Evolutionary conservation across 139 green algal species (phyloP), one percentile per base, ranked within the genome.

Genomic region (Haematococcus lacustris): DNA sequence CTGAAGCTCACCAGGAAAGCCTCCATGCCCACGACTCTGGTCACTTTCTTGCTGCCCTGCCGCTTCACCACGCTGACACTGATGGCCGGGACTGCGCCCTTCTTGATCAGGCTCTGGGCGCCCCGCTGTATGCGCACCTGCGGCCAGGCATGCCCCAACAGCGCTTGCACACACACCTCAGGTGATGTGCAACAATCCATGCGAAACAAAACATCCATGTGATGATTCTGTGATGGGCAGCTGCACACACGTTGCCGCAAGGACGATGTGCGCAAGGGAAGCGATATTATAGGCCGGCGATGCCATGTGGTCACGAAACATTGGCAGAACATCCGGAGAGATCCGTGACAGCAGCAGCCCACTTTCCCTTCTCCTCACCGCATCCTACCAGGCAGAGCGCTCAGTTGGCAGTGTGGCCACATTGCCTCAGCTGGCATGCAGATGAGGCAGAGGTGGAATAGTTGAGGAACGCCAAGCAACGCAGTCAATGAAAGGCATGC

Each of bases 41-140:
- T 90, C 5, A 88, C 76, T 5, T 60, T 65, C 59, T 88, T 88
- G 75, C 85, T 86, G 50, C 84, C 85, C 70, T 82, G 74, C 38
- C 85, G 79, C 71, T 84, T 83, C 67, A 83, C 80, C 7, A 74
- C 67, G 38, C 57, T 76, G 34, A 90, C 62, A 13, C 74, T 35
- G 38, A 90, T 68, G 33, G 34, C 28, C 0, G 80, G 80, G 33
- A 68, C 34, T 39, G 43, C 41, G 1, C 35, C 68, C 51, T 66
- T 38, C 35, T 25, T 51, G 4, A 73, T 2, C 59, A 79, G 38
- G 40, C 69, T 67, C n/a, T 76, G 28, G 5, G 38, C 17, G 0
- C 78, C 79, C 30, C 76, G 65, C 21, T 40, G 78, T n/a, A 86
- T 65, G 17, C 71, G 63, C 9, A 70, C 80, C 78, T 87, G 85